Evolutionary conservation across 768 basidiomycete species (phyloP).

Genomic region (Suillus brevipes): DNA sequence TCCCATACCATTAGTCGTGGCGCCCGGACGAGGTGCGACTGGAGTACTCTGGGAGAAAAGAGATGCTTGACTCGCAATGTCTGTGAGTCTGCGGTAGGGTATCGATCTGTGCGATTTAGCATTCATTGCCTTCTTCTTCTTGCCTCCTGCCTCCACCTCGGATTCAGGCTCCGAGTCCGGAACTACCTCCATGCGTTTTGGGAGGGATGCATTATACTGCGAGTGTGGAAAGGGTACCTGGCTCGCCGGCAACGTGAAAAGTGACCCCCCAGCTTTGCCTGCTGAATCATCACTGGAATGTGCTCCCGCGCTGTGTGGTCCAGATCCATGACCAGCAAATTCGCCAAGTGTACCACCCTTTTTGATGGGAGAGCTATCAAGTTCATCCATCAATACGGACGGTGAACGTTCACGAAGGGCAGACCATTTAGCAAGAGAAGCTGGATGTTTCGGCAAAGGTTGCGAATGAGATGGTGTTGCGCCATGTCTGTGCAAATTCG

Average conservation of each 20-base stretch:
- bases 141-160: constrained; percentile 35
- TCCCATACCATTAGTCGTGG: constrained; percentile 26
- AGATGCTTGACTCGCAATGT: constrained; percentile 40
- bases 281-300: constrained; percentile 7
- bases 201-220: constrained; percentile 33
- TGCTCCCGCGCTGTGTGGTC: constrained; percentile 2
- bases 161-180: constrained; percentile 35
- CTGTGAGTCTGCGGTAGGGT: constrained; percentile 50
- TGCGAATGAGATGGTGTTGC: background rate
- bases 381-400: constrained; percentile 35
- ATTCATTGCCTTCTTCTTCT: constrained; percentile 19
- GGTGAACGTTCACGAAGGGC: constrained; percentile 26
- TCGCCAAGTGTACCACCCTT: background rate
- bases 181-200: constrained; percentile 14
- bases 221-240: constrained; percentile 58
- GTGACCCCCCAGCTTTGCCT: constrained; percentile 21
- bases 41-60: constrained; percentile 39
- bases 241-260: constrained; percentile 55
- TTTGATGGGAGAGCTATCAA: constrained; percentile 28
- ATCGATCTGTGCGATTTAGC: constrained; percentile 13
- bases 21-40: constrained; percentile 26
- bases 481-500: too few species aligned
- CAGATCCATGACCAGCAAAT: constrained; percentile 16
- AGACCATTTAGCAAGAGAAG: constrained; percentile 30
- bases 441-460: constrained; percentile 5